phyloP scores from a whole-genome alignment of 768 basidiomycete genomes.

The Leccinum uliginosum region DNA sequence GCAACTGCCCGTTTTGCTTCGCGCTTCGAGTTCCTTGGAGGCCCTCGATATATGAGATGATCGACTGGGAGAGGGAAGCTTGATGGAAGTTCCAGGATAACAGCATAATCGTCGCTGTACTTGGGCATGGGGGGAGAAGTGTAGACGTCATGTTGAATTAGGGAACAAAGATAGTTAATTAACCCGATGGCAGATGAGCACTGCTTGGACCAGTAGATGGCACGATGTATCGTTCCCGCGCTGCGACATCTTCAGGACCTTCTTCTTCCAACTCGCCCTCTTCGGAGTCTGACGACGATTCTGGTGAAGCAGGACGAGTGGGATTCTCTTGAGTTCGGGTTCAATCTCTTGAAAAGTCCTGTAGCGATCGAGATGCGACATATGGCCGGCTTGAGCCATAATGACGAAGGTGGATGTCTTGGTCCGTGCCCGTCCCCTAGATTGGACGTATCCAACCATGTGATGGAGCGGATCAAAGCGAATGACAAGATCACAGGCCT shows the following conservation, averaged over 20 bases:
- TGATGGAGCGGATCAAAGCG: constrained; percentile 81
- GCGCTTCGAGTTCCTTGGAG: constrained; percentile 59
- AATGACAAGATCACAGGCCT: constrained; percentile 84
- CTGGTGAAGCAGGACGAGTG: constrained; percentile 53
- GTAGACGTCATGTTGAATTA: constrained; percentile 69
- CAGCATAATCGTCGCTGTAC: constrained; percentile 57
- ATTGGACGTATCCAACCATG: constrained; percentile 86
- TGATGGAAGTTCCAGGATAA: constrained; percentile 60
- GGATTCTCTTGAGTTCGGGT: constrained; percentile 50
- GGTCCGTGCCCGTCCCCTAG: constrained; percentile 79
- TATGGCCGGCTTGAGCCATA: constrained; percentile 66
- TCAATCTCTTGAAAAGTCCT: constrained; percentile 55
- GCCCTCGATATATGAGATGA: constrained; percentile 56
- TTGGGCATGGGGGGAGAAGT: constrained; percentile 56
- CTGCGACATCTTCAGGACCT: constrained; percentile 52
- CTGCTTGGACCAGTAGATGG: constrained; percentile 68
- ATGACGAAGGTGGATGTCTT: constrained; percentile 73
- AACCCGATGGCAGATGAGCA: constrained; percentile 70
- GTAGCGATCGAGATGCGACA: constrained; percentile 55
- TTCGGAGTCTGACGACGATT: constrained; percentile 34
- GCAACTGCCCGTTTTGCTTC: constrained; percentile 83
- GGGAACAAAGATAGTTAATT: constrained; percentile 68
- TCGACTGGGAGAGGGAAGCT: constrained; percentile 55
- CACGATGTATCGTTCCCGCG: constrained; percentile 70
- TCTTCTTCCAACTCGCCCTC: constrained; percentile 40